Percentiles rank a stretch among this genome's conserved stretches.
Evolutionary conservation across 495 filamentous ascomycete species (phyloP).

Genomic region (Daldinia bambusicola): DNA sequence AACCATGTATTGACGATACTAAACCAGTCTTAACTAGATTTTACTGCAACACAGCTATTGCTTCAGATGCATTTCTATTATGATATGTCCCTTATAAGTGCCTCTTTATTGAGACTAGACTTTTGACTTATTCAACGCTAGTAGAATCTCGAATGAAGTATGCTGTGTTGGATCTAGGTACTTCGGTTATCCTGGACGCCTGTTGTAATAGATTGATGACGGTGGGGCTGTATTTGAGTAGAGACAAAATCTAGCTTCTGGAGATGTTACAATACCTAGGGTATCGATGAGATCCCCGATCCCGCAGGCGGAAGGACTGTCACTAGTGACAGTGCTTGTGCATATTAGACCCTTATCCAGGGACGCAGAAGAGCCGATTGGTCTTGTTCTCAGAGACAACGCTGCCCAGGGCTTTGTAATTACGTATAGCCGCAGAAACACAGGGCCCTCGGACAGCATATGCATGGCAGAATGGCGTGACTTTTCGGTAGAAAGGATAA

Average conservation of each 20-base stretch:
- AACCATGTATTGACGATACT: background rate
- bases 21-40: background rate
- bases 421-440: background rate
- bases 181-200: background rate
- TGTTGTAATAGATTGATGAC: background rate
- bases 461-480: background rate
- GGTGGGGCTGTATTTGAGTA: background rate
- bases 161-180: background rate
- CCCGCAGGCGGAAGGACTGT: background rate
- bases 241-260: background rate
- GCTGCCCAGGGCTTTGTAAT: background rate
- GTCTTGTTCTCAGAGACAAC: background rate
- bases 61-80: background rate
- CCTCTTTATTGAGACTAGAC: background rate
- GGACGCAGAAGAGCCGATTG: constrained; percentile 3
- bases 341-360: background rate
- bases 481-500: background rate
- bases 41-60: background rate
- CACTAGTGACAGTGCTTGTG: background rate
- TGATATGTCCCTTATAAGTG: background rate
- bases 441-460: background rate
- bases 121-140: background rate
- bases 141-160: no score
- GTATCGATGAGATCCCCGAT: background rate
- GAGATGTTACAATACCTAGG: background rate